Conservation (phyloP, 2,329 filamentous ascomycete species). For the Paecilomyces fulvus region DNA sequence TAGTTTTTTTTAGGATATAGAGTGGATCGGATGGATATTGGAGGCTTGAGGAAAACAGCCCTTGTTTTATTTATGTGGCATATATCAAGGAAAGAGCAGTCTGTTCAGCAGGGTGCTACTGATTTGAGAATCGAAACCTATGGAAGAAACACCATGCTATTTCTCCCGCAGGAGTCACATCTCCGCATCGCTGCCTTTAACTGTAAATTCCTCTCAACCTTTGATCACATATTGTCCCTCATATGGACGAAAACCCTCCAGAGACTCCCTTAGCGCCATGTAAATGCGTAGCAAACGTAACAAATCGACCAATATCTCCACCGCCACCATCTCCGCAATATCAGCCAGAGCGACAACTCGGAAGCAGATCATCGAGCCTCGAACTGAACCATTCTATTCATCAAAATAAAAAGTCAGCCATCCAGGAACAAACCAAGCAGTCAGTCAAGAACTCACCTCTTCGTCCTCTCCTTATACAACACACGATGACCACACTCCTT, state of each 20-base stretch:
- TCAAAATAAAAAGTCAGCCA: slow-evolving; percentile 7
- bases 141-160: background rate
- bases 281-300: slow-evolving; percentile 4
- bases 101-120: background rate
- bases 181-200: background rate
- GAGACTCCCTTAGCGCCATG: slow-evolving; percentile 10
- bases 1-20: slow-evolving; percentile 20
- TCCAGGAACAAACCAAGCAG: slow-evolving; percentile 3
- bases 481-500: slow-evolving; percentile 92
- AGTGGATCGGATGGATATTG: background rate
- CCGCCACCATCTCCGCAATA: background rate
- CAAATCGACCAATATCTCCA: background rate
- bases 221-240: background rate
- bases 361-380: slow-evolving; percentile 65
- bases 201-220: background rate
- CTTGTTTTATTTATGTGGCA: background rate
- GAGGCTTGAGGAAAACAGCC: background rate
- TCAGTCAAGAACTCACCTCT: slow-evolving; percentile 58
- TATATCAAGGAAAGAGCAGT: background rate
- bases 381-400: slow-evolving; percentile 87
- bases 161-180: background rate
- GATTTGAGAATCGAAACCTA: background rate
- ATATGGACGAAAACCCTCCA: background rate
- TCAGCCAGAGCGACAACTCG: background rate
- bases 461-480: slow-evolving; percentile 95